phyloP scores from a whole-genome alignment of 345 rosid species.

The Lumnitzera racemosa region DNA sequence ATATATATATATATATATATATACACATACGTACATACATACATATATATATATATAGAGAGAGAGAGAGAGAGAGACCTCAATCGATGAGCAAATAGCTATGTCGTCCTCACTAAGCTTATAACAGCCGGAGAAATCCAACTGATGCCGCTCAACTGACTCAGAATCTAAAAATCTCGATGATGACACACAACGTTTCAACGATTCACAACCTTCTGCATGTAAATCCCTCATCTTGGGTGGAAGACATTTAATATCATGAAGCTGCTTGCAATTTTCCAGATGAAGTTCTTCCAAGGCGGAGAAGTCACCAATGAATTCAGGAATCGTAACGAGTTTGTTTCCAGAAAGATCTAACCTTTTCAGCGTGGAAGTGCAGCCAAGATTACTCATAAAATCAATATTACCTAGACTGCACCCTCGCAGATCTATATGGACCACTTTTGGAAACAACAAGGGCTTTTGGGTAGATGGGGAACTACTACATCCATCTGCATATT shows the following conservation, averaged over 20 bases:
- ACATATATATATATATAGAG: background rate
- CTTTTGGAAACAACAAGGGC: background rate
- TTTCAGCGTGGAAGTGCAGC: background rate
- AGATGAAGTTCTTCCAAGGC: constrained; percentile 1
- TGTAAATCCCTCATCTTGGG: background rate
- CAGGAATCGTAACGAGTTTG: constrained; percentile 6
- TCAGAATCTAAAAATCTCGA: background rate
- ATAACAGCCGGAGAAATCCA: background rate
- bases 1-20: too few species aligned
- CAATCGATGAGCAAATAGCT: background rate
- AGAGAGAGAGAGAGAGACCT: background rate
- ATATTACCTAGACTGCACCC: constrained; percentile 4
- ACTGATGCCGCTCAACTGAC: background rate
- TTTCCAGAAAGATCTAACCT: background rate
- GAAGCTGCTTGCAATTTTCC: constrained; percentile 7
- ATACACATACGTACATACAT: background rate
- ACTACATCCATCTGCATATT: background rate
- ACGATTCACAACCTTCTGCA: background rate
- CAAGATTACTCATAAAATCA: constrained; percentile 4
- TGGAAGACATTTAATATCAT: constrained; percentile 4
- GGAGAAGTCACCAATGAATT: background rate
- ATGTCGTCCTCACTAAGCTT: background rate
- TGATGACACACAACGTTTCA: background rate
- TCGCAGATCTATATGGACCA: background rate
- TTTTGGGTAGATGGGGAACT: background rate